Evolutionary conservation across 2,329 filamentous ascomycete genomes (phyloP), one percentile per base, ranked within the genome.

Genomic region (Colletotrichum sp.): DNA sequence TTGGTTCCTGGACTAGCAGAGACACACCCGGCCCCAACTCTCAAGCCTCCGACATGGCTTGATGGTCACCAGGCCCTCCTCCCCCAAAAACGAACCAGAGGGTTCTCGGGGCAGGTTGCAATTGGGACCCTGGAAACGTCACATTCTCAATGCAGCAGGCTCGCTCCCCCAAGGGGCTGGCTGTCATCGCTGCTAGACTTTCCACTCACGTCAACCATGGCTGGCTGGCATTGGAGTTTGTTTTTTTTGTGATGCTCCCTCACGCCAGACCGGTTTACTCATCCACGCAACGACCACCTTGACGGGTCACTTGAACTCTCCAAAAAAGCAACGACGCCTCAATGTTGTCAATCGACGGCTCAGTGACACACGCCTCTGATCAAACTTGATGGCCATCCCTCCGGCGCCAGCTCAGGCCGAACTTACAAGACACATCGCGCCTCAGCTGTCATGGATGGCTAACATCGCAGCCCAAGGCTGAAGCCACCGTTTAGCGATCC

Each of bases 61-160:
- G 28, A 21, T 69, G 71, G 64, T 72, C 74, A 76, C 64, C 34
- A 52, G 71, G 70, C n/a, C 36, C 16, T 44, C 36, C 16, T 44
- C 36, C 36, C 16, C 36, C 36, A 8, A 72, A 24, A 64, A 18
- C 28, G 34, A 66, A 34, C 55, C 24, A 39, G 28, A 18, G 62
- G 28, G n/a, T 15, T 67, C 16, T 76, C n/a, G 39, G 57, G 55
- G n/a, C 26, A 69, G 57, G 64, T 60, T 65, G 65, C 71, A 66
- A 62, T 65, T 36, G 36, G 65, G 74, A 76, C 70, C 71, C 65
- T 69, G 39, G 55, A 69, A 69, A 74, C 64, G 70, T 76, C 74
- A 69, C 71, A 65, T 76, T 69, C 39, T 32, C 70, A 69, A 52
- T 59, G 52, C 63, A 44, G 39, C 44, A 44, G 36, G 36, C 36